Evolutionary conservation across 345 rosid species (phyloP), one percentile per base, ranked within the genome.

Genomic region (Anacardium occidentale): DNA sequence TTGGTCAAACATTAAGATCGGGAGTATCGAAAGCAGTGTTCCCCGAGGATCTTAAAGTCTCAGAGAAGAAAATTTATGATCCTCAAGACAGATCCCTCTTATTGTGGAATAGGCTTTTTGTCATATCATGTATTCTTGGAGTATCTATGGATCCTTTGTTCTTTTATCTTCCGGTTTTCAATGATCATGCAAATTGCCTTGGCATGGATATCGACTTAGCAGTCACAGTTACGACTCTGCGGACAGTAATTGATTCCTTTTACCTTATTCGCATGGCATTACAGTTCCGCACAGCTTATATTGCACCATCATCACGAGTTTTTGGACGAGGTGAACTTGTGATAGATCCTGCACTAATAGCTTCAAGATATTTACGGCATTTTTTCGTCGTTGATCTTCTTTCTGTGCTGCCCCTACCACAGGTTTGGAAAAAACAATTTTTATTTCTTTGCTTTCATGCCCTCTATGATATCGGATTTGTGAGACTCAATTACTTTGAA

Each of bases 281-380:
- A 55, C 98, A 92, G 77, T 92, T 92, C 68, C 87, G 91, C 9
- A 92, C 94, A 22, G 96, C 96, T 10, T 92, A 81, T 60, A 84
- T 90, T 66, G 98, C 98, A 22, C 98, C 96, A 14, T 92, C 98
- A 3, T 92, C 98, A 3, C 80, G 98, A 40, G 98, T 92, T n/a
- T 92, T 92, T 42, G 98, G 98, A 37, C 84, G 98, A 22, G 98
- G 98, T 65, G 98, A 92, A 80, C 96, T 92, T 65, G 98, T 92
- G n/a, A 91, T 90, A 21, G 94, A 90, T 78, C 79, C 96, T 71
- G 88, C 86, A 54, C 79, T 90, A 74, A 92, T 92, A 64, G 94
- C 98, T 5, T 68, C 78, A 62, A 82, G 94, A 26, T 92, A 92
- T 45, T 68, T 92, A 63, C 61, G 78, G n/a, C 96, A 89, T 18